Evolutionary conservation across 1,139 yeast species (phyloP).

Genomic region (Candida glucosophila): DNA sequence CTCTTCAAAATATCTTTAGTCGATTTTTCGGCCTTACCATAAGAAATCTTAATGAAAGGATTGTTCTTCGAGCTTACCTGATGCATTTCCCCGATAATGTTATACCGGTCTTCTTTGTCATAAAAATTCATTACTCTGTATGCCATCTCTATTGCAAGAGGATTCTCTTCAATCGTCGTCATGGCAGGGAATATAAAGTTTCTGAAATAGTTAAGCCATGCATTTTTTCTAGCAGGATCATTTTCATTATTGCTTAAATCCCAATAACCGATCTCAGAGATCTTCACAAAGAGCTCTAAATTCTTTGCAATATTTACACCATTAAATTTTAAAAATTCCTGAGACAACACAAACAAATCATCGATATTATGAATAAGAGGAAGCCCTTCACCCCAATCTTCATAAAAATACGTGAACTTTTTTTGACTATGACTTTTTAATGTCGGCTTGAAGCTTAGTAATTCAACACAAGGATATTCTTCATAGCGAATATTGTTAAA

Average conservation of each 20-base stretch:
- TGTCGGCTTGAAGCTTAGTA: constrained; percentile 25
- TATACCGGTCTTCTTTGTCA: constrained; percentile 59
- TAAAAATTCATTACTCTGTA: constrained; percentile 46
- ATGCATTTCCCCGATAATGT: constrained; percentile 75
- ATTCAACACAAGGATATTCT: constrained; percentile 11
- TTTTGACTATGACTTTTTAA: constrained; percentile 20
- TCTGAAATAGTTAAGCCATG: constrained; percentile 60
- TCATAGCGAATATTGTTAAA: constrained; percentile 24
- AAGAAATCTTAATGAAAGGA: constrained; percentile 53
- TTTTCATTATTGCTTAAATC: constrained; percentile 19
- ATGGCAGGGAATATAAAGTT: constrained; percentile 63
- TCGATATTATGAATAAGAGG: constrained; percentile 30
- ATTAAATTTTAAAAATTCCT: constrained; percentile 42
- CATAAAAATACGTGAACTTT: constrained; percentile 39
- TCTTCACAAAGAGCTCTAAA: constrained; percentile 41
- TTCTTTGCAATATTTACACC: constrained; percentile 52
- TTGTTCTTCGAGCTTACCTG: constrained; percentile 49
- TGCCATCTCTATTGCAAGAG: constrained; percentile 55
- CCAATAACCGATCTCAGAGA: constrained; percentile 50
- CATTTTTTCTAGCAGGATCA: constrained; percentile 17
- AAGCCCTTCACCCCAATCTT: constrained; percentile 38
- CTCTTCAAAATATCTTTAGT: constrained; percentile 78
- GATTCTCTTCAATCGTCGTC: constrained; percentile 51
- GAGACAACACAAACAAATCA: constrained; percentile 38
- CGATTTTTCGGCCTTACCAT: constrained; percentile 66